A percentile compares a stretch with the other conserved stretches of the same genome.
phyloP scores from a whole-genome alignment of 257 asterid genomes.

The Plectranthus barbatus region DNA sequence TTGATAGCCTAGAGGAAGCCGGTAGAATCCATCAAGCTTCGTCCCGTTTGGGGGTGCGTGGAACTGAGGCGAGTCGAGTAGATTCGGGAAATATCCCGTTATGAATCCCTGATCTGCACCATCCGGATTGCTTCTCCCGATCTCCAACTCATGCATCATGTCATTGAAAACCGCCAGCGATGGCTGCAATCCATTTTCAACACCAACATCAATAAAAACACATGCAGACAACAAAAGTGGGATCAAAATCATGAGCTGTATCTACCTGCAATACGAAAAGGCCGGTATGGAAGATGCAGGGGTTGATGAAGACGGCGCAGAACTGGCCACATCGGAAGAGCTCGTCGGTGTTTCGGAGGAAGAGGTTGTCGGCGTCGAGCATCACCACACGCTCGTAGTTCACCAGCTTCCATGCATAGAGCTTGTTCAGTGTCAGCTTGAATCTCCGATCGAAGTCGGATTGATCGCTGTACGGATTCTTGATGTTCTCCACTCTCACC shows the following conservation, averaged over 20 bases:
- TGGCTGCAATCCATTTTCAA: slow-evolving; percentile 43
- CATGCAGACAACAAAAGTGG: no score
- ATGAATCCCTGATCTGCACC: slow-evolving; percentile 95
- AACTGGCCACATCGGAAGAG: slow-evolving; percentile 87
- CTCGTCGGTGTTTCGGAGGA: slow-evolving; percentile 65
- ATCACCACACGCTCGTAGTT: slow-evolving; percentile 71
- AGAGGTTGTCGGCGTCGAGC: slow-evolving; percentile 93
- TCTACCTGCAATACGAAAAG: slow-evolving; percentile 94
- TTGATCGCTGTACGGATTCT: slow-evolving; percentile 52
- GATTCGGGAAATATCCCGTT: slow-evolving; percentile 61
- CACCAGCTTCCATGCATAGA: slow-evolving; percentile 88
- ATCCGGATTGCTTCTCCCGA: slow-evolving; percentile 62
- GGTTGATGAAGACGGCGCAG: slow-evolving; percentile 89
- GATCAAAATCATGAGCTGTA: no score
- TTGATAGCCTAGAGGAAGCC: slow-evolving; percentile 90
- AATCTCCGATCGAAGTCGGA: slow-evolving; percentile 56
- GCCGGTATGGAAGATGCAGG: slow-evolving; percentile 95
- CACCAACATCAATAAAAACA: no score
- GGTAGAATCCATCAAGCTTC: slow-evolving; percentile 54
- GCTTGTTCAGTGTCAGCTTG: slow-evolving; percentile 67
- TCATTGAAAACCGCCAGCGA: slow-evolving; percentile 60
- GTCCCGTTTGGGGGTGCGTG: slow-evolving; percentile 63
- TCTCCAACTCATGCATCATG: slow-evolving; percentile 66
- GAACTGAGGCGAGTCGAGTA: slow-evolving; percentile 65
- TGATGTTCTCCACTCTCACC: slow-evolving; percentile 54